Percentiles rank a stretch among this genome's conserved stretches.
These are phyloP conservation scores for Straminergon stramineum DNA, from an alignment of 225 moss, liverwort and hornwort genomes.

Conservation along the genomic window DNA sequence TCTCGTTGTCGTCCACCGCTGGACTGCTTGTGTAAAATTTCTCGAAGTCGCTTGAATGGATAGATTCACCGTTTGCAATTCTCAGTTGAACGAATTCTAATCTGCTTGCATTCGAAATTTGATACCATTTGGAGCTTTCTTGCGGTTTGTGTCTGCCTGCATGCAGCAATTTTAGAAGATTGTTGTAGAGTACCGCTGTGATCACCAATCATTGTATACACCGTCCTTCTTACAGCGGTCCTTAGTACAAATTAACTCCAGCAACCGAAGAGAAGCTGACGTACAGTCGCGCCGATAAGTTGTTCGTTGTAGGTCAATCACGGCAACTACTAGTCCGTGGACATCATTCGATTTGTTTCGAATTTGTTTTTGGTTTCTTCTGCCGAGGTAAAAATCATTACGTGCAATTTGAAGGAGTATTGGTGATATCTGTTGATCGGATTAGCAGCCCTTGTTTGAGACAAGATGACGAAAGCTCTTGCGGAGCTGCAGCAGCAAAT, in stretches of 20 bases:
- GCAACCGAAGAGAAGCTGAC: background rate
- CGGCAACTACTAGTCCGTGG: background rate
- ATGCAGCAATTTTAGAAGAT: background rate
- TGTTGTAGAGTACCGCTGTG: background rate
- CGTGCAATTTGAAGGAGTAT: background rate
- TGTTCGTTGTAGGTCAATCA: background rate
- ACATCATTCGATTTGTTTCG: background rate
- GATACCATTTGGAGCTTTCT: background rate
- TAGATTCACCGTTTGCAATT: background rate
- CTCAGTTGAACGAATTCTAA: background rate
- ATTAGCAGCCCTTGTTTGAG: background rate
- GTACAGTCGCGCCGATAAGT: no score
- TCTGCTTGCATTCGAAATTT: background rate
- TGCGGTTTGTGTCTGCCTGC: background rate
- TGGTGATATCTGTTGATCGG: background rate
- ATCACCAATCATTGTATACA: background rate
- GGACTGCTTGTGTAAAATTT: background rate
- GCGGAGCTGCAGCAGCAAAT: background rate
- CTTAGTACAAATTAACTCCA: background rate
- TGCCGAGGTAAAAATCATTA: background rate
- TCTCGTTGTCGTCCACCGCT: background rate
- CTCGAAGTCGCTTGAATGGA: no score
- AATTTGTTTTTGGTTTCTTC: background rate
- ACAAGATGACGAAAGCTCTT: background rate
- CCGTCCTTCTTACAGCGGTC: background rate